phyloP scores from a whole-genome alignment of 108 stramenopile species.

The Cylindrotheca closterium region DNA sequence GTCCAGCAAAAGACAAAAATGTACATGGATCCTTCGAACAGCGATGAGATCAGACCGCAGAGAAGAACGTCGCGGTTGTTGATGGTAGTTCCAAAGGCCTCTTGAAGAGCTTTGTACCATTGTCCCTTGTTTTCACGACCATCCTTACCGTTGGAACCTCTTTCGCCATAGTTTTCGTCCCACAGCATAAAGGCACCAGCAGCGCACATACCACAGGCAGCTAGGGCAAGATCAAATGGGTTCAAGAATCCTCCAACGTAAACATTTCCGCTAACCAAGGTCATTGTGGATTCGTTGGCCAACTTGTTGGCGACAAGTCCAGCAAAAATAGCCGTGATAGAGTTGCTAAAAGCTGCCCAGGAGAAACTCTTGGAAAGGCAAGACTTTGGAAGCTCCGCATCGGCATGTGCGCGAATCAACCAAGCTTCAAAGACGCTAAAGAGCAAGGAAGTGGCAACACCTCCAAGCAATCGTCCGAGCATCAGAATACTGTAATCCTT shows the following conservation, averaged over 20 bases:
- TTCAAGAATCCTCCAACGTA: conserved; percentile 86
- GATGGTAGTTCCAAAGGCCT: conserved; percentile 57
- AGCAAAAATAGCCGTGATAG: conserved; percentile 90
- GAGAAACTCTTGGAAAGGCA: conserved; percentile 85
- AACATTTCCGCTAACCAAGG: conserved; percentile 24
- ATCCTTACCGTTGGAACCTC: conserved; percentile 68
- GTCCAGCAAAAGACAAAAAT: conserved; percentile 99
- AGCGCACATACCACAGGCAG: conserved; percentile 72
- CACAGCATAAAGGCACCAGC: conserved; percentile 73
- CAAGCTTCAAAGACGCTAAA: conserved; percentile 95
- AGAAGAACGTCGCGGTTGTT: conserved; percentile 73
- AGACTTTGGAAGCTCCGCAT: conserved; percentile 59
- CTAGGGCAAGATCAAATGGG: conserved; percentile 92
- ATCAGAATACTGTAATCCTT: conserved; percentile 81
- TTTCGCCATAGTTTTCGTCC: conserved; percentile 95
- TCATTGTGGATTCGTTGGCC: conserved; percentile 34
- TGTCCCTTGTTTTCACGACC: conserved; percentile 28
- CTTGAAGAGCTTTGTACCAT: conserved; percentile 58
- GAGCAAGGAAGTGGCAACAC: conserved; percentile 86
- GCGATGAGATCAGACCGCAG: conserved; percentile 79
- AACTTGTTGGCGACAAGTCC: conserved; percentile 90
- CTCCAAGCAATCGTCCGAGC: conserved; percentile 90
- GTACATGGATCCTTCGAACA: conserved; percentile 95
- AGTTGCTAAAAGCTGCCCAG: conserved; percentile 88
- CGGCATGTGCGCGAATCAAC: conserved; percentile 86